These are phyloP conservation scores for Blastobotrys proliferans DNA, from an alignment of 1,139 yeast genomes.

Conservation along the genomic window DNA sequence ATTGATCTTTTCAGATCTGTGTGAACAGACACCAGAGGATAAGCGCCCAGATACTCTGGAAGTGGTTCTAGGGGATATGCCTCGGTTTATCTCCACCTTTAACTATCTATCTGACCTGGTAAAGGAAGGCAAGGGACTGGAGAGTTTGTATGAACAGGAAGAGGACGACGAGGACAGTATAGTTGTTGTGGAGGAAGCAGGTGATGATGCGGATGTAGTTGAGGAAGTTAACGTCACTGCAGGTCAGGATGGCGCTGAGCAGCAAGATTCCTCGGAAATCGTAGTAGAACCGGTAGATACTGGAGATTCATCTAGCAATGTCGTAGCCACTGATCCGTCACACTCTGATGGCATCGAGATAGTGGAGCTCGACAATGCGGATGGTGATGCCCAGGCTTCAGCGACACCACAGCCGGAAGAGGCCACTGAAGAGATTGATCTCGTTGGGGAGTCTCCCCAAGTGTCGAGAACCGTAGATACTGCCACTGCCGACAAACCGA, in stretches of 20 bases:
- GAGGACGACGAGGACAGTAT: not conserved
- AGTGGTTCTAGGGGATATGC: slow-evolving; percentile 16
- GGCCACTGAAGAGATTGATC: not conserved
- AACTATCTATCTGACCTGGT: slow-evolving; percentile 22
- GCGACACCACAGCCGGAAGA: not conserved
- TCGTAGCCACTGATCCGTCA: too few relatives aligned
- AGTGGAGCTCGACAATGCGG: not conserved
- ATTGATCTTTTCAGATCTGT: slow-evolving; percentile 20
- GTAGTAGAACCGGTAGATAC: too few relatives aligned
- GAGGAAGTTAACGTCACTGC: slow-evolving; percentile 3
- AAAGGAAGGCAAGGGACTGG: slow-evolving; percentile 23
- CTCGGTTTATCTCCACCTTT: slow-evolving; percentile 23
- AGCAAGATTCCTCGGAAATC: not conserved
- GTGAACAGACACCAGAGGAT: slow-evolving; percentile 15
- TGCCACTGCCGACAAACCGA: not conserved
- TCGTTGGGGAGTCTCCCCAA: not conserved
- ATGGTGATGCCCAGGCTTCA: not conserved
- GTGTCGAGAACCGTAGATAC: not conserved
- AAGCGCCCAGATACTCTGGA: slow-evolving; percentile 17
- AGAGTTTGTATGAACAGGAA: slow-evolving; percentile 1
- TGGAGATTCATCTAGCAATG: too few relatives aligned
- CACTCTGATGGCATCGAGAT: too few relatives aligned
- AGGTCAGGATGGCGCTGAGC: not conserved
- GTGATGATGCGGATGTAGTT: slow-evolving; percentile 1
- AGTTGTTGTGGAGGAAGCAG: not conserved